These are phyloP conservation scores for Cercospora nicotianae DNA, from an alignment of 2,329 filamentous ascomycete genomes.

Conservation along the genomic window DNA sequence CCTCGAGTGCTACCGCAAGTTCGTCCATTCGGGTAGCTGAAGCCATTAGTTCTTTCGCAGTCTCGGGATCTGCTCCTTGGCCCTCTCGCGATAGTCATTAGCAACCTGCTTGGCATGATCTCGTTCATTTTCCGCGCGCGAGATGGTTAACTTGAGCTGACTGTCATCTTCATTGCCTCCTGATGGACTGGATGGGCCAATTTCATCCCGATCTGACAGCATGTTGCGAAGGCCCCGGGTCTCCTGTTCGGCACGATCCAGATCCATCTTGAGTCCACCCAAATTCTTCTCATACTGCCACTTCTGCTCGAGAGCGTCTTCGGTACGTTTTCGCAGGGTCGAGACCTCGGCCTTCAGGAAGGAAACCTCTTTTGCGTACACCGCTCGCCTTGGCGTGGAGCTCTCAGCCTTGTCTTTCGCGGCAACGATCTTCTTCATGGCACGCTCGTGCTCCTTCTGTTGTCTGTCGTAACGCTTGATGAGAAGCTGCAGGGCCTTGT, in stretches of 20 bases:
- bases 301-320: conserved; percentile 92
- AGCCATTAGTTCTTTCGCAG: conserved; percentile 62
- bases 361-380: conserved; percentile 81
- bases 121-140: conserved; percentile 68
- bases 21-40: conserved; percentile 77
- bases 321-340: conserved; percentile 77
- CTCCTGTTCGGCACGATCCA: conserved; percentile 92
- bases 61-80: conserved; percentile 51
- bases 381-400: conserved; percentile 68
- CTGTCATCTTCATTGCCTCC: conserved; percentile 36
- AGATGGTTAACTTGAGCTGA: conserved; percentile 64
- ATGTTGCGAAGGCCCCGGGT: conserved; percentile 78
- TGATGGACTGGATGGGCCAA: conserved; percentile 52
- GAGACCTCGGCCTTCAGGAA: conserved; percentile 82
- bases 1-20: conserved; percentile 73
- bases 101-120: conserved; percentile 70
- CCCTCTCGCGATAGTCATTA: conserved; percentile 60
- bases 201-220: conserved; percentile 74
- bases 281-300: conserved; percentile 94
- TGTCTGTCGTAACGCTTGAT: conserved; percentile 84
- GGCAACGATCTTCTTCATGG: conserved; percentile 70
- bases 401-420: conserved; percentile 72
- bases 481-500: conserved; percentile 80
- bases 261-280: conserved; percentile 87
- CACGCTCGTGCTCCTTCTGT: conserved; percentile 79